A percentile compares a stretch with the other conserved stretches of the same genome.
Evolutionary conservation across 176 grass and related monocot species (phyloP).

Genomic region (Miscanthus lutarioriparius): DNA sequence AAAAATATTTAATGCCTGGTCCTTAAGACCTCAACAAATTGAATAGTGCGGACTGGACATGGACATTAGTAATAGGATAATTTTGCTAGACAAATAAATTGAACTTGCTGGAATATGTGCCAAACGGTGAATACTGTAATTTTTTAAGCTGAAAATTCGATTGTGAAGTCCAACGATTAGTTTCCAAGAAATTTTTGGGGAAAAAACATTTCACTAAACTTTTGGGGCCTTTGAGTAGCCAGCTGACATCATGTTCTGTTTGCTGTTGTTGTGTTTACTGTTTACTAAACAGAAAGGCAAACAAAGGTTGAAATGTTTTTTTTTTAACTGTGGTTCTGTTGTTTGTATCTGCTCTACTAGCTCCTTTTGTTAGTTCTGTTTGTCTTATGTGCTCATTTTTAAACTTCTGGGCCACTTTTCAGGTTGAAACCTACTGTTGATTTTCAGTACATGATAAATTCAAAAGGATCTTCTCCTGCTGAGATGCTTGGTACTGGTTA

Average conservation of each 20-base stretch:
- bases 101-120: background rate
- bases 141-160: background rate
- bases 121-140: constrained; percentile 9
- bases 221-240: background rate
- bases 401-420: constrained; percentile 27
- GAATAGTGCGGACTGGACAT: background rate
- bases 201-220: background rate
- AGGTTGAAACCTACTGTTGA: constrained; percentile 74
- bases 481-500: constrained; percentile 70
- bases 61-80: background rate
- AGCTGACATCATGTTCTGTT: background rate
- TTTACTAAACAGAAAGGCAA: background rate
- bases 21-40: background rate
- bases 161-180: background rate
- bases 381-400: background rate
- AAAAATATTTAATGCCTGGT: background rate
- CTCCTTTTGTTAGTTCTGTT: background rate
- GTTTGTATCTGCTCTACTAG: background rate
- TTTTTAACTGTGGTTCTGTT: constrained; percentile 14
- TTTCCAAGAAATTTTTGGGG: background rate
- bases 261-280: background rate
- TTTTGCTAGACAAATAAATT: background rate
- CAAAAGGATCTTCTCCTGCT: constrained; percentile 65
- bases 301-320: background rate
- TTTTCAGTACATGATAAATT: constrained; percentile 77